Conservation (phyloP, 2,329 filamentous ascomycete genomes). For the Fusarium chuoi region DNA sequence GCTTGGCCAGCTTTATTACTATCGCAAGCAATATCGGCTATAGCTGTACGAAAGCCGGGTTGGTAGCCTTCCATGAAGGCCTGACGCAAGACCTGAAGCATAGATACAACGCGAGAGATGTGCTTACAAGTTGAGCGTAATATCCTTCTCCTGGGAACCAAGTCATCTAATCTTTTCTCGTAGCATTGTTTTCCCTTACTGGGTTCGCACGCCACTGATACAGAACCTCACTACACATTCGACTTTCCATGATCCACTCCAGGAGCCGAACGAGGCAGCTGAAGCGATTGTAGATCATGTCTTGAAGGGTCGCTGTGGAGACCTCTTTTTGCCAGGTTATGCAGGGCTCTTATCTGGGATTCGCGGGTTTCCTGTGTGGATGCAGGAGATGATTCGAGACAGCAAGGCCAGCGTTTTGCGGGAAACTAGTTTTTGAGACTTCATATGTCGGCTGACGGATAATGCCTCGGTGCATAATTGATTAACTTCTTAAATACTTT, state of each 20-base stretch:
- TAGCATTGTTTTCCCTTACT: not conserved
- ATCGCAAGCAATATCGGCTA: not conserved
- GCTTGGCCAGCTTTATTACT: not conserved
- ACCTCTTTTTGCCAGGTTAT: not conserved
- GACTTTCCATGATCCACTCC: not conserved
- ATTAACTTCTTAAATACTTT: not conserved
- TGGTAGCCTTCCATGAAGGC: not conserved
- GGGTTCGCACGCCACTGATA: not conserved
- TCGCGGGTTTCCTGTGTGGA: not conserved
- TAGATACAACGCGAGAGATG: not conserved
- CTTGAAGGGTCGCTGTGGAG: not conserved
- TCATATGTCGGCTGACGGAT: not conserved
- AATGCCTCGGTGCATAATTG: fast-evolving
- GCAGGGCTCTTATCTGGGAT: not conserved
- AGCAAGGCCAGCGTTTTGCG: not conserved
- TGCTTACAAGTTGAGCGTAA: not conserved
- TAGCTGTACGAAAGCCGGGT: not conserved
- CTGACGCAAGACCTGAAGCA: not conserved
- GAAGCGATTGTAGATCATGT: not conserved
- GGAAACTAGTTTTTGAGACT: not conserved
- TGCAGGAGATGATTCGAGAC: not conserved
- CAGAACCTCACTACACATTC: not conserved
- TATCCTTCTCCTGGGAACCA: not conserved
- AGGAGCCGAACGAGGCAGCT: not conserved
- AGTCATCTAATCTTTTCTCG: not conserved